Conservation (phyloP, 2,329 filamentous ascomycete species). For the Clarireedia monteithiana region DNA sequence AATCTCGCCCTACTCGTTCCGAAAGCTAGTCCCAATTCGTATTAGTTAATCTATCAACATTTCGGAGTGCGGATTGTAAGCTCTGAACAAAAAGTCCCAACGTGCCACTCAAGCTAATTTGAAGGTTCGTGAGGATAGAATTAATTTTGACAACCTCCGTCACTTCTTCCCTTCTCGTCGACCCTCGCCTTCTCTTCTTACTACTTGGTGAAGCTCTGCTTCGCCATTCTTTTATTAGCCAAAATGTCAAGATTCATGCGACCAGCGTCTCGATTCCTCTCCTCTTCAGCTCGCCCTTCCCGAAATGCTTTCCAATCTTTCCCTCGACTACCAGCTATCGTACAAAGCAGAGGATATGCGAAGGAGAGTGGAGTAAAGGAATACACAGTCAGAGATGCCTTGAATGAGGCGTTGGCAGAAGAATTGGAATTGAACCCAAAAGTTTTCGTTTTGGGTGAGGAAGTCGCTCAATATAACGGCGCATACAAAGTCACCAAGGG, state of each 20-base stretch:
- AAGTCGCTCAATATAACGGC: constrained; percentile 99
- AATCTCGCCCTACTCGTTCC: constrained; percentile 7
- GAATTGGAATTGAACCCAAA: constrained; percentile 92
- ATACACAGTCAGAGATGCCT: constrained; percentile 91
- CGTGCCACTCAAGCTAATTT: constrained; percentile 8
- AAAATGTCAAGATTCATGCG: constrained; percentile 50
- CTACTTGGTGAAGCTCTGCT: constrained; percentile 1
- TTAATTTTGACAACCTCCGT: neutral
- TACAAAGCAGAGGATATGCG: constrained; percentile 29
- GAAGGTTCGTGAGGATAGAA: constrained; percentile 4
- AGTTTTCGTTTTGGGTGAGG: constrained; percentile 93
- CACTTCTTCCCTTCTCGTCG: neutral
- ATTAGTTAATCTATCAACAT: constrained; percentile 10
- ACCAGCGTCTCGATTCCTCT: constrained; percentile 54
- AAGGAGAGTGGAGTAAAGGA: constrained; percentile 61
- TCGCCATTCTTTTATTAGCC: neutral
- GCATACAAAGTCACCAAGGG: constrained; percentile 99
- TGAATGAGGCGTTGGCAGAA: constrained; percentile 96
- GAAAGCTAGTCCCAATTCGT: constrained; percentile 1
- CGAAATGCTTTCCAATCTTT: constrained; percentile 45
- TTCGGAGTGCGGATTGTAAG: constrained; percentile 7
- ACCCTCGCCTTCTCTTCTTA: neutral
- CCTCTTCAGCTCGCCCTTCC: constrained; percentile 40
- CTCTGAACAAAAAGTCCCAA: constrained; percentile 10
- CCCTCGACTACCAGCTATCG: constrained; percentile 27